Evolutionary conservation across 2,329 filamentous ascomycete genomes (phyloP).

Genomic region (Calonectria ilicicola): DNA sequence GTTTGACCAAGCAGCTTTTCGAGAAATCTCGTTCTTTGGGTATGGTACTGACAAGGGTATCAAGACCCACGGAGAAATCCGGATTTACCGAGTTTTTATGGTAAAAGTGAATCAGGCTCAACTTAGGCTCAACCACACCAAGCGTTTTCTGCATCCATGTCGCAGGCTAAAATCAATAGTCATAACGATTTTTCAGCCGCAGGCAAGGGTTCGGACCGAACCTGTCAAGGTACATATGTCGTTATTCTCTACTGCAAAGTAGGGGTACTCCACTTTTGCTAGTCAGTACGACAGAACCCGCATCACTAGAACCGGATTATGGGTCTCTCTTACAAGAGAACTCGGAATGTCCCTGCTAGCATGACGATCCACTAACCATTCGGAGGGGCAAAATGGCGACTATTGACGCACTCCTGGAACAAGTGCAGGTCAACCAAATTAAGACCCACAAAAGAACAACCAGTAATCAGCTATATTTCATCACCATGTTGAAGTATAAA

Average conservation of each 20-base stretch:
- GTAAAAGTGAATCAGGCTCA: no score
- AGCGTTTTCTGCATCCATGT: neutral
- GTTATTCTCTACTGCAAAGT: no score
- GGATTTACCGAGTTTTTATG: no score
- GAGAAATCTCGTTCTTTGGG: no score
- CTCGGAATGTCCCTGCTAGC: neutral
- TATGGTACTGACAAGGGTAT: no score
- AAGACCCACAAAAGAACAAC: neutral
- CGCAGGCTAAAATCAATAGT: neutral
- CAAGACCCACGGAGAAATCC: no score
- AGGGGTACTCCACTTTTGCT: no score
- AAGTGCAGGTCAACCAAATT: neutral
- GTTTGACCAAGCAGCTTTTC: no score
- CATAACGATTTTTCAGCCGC: neutral
- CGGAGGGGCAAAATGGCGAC: neutral
- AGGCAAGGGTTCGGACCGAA: neutral
- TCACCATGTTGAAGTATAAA: neutral
- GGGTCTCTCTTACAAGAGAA: neutral
- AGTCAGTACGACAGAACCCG: no score
- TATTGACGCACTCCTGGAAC: neutral
- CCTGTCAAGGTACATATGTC: no score
- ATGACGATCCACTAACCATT: neutral
- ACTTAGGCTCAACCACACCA: no score
- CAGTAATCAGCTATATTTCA: no score
- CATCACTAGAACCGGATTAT: neutral